Evolutionary conservation across 2,329 filamentous ascomycete genomes (phyloP).

Genomic region (Claviceps maximensis): DNA sequence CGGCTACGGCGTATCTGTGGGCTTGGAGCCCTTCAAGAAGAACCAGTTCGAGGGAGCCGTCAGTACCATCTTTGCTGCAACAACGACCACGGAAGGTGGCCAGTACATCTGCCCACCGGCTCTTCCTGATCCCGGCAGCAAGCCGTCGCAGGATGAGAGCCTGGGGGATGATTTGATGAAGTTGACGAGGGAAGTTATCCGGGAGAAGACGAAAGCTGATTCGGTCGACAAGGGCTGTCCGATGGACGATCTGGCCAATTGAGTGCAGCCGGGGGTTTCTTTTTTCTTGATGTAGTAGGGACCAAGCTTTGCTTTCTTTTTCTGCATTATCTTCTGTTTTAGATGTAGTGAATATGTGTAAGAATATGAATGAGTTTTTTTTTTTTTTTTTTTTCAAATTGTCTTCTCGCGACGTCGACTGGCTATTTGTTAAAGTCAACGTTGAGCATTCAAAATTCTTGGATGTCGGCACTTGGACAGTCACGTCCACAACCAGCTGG

Average conservation of each 20-base stretch:
- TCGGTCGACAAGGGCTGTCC: background rate
- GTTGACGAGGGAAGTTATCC: background rate
- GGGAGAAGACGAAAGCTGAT: background rate
- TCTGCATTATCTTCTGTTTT: too few species aligned
- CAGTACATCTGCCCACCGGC: background rate
- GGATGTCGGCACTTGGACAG: too few species aligned
- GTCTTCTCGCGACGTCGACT: too few species aligned
- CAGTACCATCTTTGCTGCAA: slow-evolving; percentile 1
- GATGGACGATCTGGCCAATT: background rate
- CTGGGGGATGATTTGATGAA: background rate
- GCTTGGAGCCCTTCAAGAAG: background rate
- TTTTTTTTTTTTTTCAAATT: background rate
- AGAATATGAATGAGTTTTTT: too few species aligned
- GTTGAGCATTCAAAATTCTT: too few species aligned
- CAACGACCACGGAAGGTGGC: background rate
- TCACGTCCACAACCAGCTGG: too few species aligned
- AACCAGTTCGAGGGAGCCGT: background rate
- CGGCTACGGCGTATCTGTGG: background rate
- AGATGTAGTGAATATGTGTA: too few species aligned
- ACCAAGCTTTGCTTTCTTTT: background rate
- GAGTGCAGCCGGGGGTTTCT: background rate
- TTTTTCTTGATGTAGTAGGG: background rate
- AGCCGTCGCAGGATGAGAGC: background rate
- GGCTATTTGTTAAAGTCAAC: too few species aligned
- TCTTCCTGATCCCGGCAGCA: background rate